Percentiles rank a stretch among this genome's conserved stretches.
Evolutionary conservation across 495 filamentous ascomycete genomes (phyloP).

Genomic region (Cercophora samala): DNA sequence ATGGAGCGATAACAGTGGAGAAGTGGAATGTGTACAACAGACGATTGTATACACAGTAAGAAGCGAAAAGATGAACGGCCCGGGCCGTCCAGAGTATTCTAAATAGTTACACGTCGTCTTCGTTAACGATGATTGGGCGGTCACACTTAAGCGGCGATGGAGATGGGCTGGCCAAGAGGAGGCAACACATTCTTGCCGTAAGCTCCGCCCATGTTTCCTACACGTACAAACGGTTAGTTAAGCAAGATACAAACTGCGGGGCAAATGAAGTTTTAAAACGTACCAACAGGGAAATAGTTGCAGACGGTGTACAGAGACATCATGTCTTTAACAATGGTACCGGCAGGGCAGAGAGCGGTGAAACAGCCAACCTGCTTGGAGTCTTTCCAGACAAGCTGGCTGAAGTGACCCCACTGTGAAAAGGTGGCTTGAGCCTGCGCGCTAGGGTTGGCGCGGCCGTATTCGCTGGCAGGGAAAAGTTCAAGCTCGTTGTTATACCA

Average conservation of each 20-base stretch:
- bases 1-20: background rate
- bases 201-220: constrained; percentile 64
- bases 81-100: background rate
- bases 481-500: constrained; percentile 82
- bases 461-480: constrained; percentile 37
- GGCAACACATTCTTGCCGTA: constrained; percentile 62
- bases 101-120: background rate
- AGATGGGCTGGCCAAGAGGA: constrained; percentile 42
- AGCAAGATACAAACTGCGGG: background rate
- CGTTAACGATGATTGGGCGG: background rate
- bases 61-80: constrained; percentile 3
- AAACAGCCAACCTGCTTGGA: constrained; percentile 73
- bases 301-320: constrained; percentile 69
- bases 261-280: constrained; percentile 12
- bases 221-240: constrained; percentile 18
- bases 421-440: constrained; percentile 56
- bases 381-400: constrained; percentile 83
- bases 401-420: constrained; percentile 76
- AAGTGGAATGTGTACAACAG: constrained; percentile 4
- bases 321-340: constrained; percentile 42
- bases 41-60: background rate
- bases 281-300: constrained; percentile 78
- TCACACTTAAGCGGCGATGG: constrained; percentile 12
- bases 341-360: constrained; percentile 49
- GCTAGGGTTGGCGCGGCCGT: constrained; percentile 39